phyloP scores from a whole-genome alignment of 768 basidiomycete genomes.

The Favolaschia claudopus region DNA sequence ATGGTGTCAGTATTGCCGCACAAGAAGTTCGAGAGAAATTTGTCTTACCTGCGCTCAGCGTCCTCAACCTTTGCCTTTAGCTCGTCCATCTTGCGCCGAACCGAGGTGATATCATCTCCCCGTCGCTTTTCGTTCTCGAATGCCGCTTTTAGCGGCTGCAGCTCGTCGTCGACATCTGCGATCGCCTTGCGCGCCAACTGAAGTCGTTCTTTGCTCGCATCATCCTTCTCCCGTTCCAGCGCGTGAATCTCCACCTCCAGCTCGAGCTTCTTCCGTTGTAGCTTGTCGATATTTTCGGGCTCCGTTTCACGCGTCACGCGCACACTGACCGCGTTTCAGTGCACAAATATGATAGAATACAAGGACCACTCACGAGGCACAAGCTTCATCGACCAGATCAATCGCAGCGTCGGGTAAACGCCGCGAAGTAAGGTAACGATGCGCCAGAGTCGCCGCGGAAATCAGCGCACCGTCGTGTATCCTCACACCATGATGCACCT shows the following conservation, averaged over 20 bases:
- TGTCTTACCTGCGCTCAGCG: slow-evolving; percentile 80
- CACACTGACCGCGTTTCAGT: slow-evolving; percentile 54
- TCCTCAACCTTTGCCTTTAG: slow-evolving; percentile 92
- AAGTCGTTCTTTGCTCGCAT: slow-evolving; percentile 86
- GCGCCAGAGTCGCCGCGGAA: slow-evolving; percentile 88
- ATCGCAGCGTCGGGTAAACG: slow-evolving; percentile 88
- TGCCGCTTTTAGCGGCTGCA: slow-evolving; percentile 81
- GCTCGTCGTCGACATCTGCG: slow-evolving; percentile 84
- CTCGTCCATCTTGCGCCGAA: slow-evolving; percentile 87
- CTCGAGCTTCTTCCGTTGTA: slow-evolving; percentile 88
- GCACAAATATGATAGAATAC: not conserved
- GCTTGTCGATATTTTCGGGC: slow-evolving; percentile 91
- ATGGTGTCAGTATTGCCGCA: slow-evolving; percentile 22
- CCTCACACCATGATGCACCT: slow-evolving; percentile 89
- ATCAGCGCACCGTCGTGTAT: slow-evolving; percentile 91
- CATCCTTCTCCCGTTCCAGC: slow-evolving; percentile 89
- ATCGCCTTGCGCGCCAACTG: slow-evolving; percentile 76
- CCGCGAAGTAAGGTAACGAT: slow-evolving; percentile 88
- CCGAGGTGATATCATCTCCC: slow-evolving; percentile 79
- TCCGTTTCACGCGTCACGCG: slow-evolving; percentile 94
- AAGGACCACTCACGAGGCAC: slow-evolving; percentile 67
- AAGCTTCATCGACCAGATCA: slow-evolving; percentile 92
- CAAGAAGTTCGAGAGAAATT: not conserved
- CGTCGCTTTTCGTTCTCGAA: slow-evolving; percentile 89
- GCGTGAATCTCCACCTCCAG: slow-evolving; percentile 96